These are phyloP conservation scores for Groenewaldozyma auringiensis DNA, from an alignment of 1,139 yeast species.

Conservation along the genomic window DNA sequence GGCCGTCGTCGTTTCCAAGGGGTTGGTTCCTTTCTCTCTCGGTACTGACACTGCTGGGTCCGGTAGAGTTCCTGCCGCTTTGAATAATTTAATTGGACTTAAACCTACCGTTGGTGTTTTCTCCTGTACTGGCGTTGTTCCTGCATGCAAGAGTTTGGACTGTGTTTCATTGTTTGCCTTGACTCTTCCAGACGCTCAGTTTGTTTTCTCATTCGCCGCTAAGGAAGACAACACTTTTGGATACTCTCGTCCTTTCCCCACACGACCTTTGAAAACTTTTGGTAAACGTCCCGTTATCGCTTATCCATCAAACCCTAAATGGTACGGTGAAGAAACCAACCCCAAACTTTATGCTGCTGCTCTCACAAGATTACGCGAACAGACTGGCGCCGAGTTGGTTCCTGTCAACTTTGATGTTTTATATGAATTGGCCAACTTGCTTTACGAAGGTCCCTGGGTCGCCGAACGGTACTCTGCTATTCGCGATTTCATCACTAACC, in stretches of 20 bases:
- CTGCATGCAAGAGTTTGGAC: conserved; percentile 94
- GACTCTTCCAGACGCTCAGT: conserved; percentile 75
- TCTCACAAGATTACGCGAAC: conserved; percentile 42
- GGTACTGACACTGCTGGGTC: conserved; percentile 99
- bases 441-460: conserved; percentile 99
- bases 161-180: conserved; percentile 81
- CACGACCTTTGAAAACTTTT: conserved; percentile 53
- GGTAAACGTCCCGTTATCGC: conserved; percentile 58
- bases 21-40: conserved; percentile 76
- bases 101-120: conserved; percentile 88
- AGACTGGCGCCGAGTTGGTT: conserved; percentile 50
- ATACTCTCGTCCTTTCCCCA: conserved; percentile 69
- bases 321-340: conserved; percentile 70
- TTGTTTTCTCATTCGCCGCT: conserved; percentile 61
- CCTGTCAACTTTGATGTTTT: conserved; percentile 66
- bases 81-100: conserved; percentile 82
- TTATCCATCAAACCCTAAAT: conserved; percentile 61
- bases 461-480: conserved; percentile 87
- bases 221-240: conserved; percentile 71
- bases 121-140: conserved; percentile 83
- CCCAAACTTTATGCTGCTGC: conserved; percentile 60
- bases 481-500: conserved; percentile 60
- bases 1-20: conserved; percentile 80
- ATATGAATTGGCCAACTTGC: conserved; percentile 73
- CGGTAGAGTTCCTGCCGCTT: conserved; percentile 95